A percentile compares a stretch with the other conserved stretches of the same genome.
Conservation (phyloP, 352 stramenopile genomes). For the Phytophthora pisi region DNA sequence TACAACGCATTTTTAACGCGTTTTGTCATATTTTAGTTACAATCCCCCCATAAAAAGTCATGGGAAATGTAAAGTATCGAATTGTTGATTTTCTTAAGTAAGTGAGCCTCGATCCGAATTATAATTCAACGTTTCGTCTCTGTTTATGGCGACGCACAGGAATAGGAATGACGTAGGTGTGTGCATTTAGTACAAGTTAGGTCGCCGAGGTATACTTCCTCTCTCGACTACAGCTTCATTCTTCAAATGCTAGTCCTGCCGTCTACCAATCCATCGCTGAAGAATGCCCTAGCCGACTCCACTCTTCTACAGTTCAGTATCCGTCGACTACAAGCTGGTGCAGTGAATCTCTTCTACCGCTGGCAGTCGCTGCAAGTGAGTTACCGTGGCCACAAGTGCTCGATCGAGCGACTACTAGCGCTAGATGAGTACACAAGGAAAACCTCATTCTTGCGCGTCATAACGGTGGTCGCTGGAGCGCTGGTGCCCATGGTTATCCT, state of each 20-base stretch:
- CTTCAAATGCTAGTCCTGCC: not conserved
- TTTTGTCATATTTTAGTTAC: no score
- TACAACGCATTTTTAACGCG: no score
- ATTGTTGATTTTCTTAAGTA: no score
- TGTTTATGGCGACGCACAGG: no score
- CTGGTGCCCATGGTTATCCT: slow-evolving; percentile 15
- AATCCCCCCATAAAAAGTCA: no score
- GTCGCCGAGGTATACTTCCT: no score
- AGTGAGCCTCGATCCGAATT: no score
- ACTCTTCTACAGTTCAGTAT: not conserved
- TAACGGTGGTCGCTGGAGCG: slow-evolving; percentile 6
- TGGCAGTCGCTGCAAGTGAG: slow-evolving; percentile 26
- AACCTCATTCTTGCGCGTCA: slow-evolving; percentile 9
- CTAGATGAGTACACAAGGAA: slow-evolving; percentile 21
- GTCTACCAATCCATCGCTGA: not conserved
- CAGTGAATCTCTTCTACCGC: not conserved
- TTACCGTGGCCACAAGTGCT: slow-evolving; percentile 22
- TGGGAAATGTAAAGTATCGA: no score
- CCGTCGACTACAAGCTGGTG: not conserved
- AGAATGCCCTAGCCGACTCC: not conserved
- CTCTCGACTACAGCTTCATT: not conserved
- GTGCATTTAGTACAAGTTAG: no score
- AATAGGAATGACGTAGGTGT: no score
- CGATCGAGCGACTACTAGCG: slow-evolving; percentile 11
- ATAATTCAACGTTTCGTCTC: no score